Conservation (phyloP, 768 basidiomycete genomes). For the Lactifluus piperatus region DNA sequence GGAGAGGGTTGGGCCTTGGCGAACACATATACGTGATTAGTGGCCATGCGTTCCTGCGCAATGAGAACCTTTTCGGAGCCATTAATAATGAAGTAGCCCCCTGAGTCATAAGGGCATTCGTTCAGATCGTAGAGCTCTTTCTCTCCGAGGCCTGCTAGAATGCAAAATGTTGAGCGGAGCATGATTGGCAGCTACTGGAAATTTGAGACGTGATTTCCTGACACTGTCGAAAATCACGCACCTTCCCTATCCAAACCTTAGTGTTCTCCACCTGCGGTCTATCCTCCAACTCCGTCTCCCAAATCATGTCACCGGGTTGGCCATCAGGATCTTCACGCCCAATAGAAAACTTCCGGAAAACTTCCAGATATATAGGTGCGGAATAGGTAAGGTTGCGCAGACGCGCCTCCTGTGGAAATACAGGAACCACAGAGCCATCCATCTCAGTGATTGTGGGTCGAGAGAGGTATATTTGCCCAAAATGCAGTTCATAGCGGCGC, state of each 20-base stretch:
- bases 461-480: conserved; percentile 96
- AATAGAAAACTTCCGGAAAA: conserved; percentile 76
- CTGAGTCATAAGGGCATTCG: conserved; percentile 97
- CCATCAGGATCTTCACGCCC: conserved; percentile 79
- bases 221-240: conserved; percentile 27
- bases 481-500: conserved; percentile 93
- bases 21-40: conserved; percentile 98
- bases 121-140: conserved; percentile 84
- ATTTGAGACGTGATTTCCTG: neutral
- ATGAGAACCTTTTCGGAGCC: conserved; percentile 99
- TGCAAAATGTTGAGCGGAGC: conserved; percentile 93
- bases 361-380: conserved; percentile 90
- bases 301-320: conserved; percentile 68
- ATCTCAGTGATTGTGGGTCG: conserved; percentile 91
- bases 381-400: conserved; percentile 94
- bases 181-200: conserved; percentile 86
- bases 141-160: conserved; percentile 71
- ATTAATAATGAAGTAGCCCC: conserved; percentile 99
- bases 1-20: conserved; percentile 96
- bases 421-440: conserved; percentile 86
- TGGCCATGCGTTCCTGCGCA: conserved; percentile 98
- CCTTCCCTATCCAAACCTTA: conserved; percentile 95
- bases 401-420: conserved; percentile 96
- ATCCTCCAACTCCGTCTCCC: conserved; percentile 67
- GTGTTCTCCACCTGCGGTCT: conserved; percentile 47